phyloP scores from a whole-genome alignment of 2,329 filamentous ascomycete species.

The Aspergillus tanneri region DNA sequence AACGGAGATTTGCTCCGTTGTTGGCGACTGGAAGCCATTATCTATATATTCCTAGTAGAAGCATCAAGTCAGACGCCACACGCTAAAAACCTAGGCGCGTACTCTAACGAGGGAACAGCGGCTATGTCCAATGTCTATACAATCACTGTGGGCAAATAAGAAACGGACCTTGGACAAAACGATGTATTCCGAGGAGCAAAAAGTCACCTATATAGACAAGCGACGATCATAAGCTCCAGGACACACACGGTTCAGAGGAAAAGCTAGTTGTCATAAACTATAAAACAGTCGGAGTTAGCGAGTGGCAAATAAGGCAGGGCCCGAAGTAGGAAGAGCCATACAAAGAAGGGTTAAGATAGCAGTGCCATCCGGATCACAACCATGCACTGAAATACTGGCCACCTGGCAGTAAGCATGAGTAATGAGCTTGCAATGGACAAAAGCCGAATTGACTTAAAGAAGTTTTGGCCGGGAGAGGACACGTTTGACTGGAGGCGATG shows the following conservation, averaged over 20 bases:
- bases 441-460: conserved; percentile 8
- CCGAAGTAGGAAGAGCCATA: not conserved
- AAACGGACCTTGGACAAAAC: not conserved
- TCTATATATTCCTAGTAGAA: conserved; percentile 23
- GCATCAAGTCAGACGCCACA: not conserved
- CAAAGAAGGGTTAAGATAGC: conserved; percentile 12
- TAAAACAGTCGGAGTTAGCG: conserved; percentile 5
- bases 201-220: not conserved
- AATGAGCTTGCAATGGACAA: conserved; percentile 11
- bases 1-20: conserved; percentile 24
- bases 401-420: conserved; percentile 32
- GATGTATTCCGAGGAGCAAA: not conserved
- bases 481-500: conserved; percentile 22
- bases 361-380: conserved; percentile 30
- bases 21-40: conserved; percentile 34
- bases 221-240: not conserved
- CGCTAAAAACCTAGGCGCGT: not conserved
- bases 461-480: conserved; percentile 19
- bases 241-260: not conserved
- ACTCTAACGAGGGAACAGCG: not conserved
- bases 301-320: not conserved
- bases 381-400: conserved; percentile 29
- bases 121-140: no score
- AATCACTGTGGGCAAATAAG: not conserved
- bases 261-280: conserved; percentile 11